Conservation (phyloP, 495 filamentous ascomycete species). For the Aspergillus diversus region DNA sequence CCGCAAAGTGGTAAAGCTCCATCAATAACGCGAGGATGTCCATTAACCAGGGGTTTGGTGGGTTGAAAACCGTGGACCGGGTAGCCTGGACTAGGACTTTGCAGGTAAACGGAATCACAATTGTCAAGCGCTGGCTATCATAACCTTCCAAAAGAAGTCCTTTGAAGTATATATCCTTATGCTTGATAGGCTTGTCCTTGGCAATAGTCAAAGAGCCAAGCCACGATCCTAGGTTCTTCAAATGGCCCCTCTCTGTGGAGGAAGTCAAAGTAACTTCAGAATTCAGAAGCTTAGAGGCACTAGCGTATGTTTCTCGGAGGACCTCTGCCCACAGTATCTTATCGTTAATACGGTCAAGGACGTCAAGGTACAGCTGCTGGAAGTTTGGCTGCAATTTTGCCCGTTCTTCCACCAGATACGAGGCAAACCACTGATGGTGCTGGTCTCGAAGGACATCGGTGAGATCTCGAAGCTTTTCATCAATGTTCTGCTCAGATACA, state of each 20-base stretch:
- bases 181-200: conserved; percentile 92
- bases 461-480: conserved; percentile 78
- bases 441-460: conserved; percentile 74
- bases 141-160: conserved; percentile 90
- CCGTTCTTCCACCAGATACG: conserved; percentile 92
- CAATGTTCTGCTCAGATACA: conserved; percentile 83
- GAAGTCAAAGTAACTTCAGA: conserved; percentile 81
- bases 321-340: conserved; percentile 83
- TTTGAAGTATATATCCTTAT: conserved; percentile 95
- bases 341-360: conserved; percentile 81
- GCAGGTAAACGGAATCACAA: conserved; percentile 96
- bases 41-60: conserved; percentile 97
- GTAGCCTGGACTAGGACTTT: conserved; percentile 85
- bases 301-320: conserved; percentile 88
- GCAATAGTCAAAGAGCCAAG: conserved; percentile 92
- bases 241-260: conserved; percentile 76
- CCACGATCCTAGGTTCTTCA: conserved; percentile 93
- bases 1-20: conserved; percentile 89
- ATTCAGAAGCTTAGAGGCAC: conserved; percentile 83
- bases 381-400: conserved; percentile 97
- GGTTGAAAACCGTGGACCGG: conserved; percentile 86
- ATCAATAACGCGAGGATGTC: conserved; percentile 86
- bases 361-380: conserved; percentile 86
- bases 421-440: conserved; percentile 94
- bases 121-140: conserved; percentile 83